Evolutionary conservation across 2,329 filamentous ascomycete species (phyloP), one percentile per base, ranked within the genome.

Genomic region (Arthrobotrys megalospora): DNA sequence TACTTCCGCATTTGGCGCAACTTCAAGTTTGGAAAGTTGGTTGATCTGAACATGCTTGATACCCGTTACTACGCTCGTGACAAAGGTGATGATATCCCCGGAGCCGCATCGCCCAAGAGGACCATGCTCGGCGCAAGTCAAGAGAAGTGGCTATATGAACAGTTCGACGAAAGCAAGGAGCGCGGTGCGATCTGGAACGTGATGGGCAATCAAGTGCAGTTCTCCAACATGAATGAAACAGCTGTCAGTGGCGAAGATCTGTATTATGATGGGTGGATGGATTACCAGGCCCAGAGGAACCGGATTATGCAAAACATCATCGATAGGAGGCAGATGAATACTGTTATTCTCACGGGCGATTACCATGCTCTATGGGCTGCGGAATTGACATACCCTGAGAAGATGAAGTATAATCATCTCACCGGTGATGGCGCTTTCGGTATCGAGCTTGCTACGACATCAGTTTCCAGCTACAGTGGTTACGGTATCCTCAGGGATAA

Each of bases 101-200:
- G 92, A 82, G 87, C 87, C 0, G 85, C 89, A 50, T 92, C 92
- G 82, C 85, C 91, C 50, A 86, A 89, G 76, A 81, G 85, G 1
- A 91, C 88, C 0, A 85, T 94, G 80, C 93, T 94, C 91, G 92
- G 92, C 1, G 86, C 87, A 0, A 88, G 88, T 10, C 92, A 94
- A 82, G 92, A 94, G 83, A 88, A 89, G 80, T 94, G 92, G 92
- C 91, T 93, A 84, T 92, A 91, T 83, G 86, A 87, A 53, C 85
- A 86, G 48, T 85, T 92, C 6, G 86, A 86, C 4, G 83, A 87
- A 60, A 91, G 90, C 0, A 86, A 88, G n/a, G 81, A 88, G n/a
- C 88, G 91, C n/a, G 90, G 90, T 38, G 90, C 91, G 0, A 87
- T 88, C 0, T 94, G 92, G 92, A 87, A 91, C 41, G 83, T 94